These are phyloP conservation scores for Trichoderma atrobrunneum DNA, from an alignment of 2,329 filamentous ascomycete genomes.

Conservation along the genomic window DNA sequence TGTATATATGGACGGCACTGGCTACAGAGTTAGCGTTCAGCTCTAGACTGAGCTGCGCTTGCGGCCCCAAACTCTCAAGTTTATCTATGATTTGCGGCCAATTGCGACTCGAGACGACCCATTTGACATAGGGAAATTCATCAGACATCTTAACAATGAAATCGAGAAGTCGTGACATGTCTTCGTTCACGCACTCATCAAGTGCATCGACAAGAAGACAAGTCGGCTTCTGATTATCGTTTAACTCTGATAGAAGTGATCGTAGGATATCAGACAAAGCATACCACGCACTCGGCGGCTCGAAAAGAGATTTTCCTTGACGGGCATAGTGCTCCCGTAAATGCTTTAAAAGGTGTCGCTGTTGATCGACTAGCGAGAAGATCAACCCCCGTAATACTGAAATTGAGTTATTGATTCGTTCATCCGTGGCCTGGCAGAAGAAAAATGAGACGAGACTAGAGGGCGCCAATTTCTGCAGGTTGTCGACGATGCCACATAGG, in stretches of 20 bases:
- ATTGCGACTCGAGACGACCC: conserved; percentile 46
- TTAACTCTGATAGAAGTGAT: conserved; percentile 37
- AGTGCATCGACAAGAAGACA: conserved; percentile 45
- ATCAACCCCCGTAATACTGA: conserved; percentile 35
- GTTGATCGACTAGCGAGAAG: conserved; percentile 36
- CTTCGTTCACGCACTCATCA: conserved; percentile 34
- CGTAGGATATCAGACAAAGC: conserved; percentile 37
- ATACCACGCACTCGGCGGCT: conserved; percentile 38
- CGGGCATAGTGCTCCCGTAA: conserved; percentile 34
- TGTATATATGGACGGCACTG: conserved; percentile 38
- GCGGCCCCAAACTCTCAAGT: conserved; percentile 24
- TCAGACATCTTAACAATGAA: conserved; percentile 30
- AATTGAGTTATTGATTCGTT: conserved; percentile 36
- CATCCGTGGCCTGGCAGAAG: conserved; percentile 24
- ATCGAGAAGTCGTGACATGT: conserved; percentile 37
- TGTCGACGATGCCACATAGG: conserved; percentile 36
- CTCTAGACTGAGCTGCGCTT: conserved; percentile 35
- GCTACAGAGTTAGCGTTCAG: conserved; percentile 36
- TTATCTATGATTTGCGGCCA: conserved; percentile 34
- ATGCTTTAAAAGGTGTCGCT: conserved; percentile 34
- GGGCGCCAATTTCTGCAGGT: not conserved
- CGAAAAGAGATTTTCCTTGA: conserved; percentile 37
- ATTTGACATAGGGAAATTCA: conserved; percentile 33
- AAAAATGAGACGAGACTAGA: not conserved
- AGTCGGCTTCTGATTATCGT: not conserved